Evolutionary conservation across 768 basidiomycete genomes (phyloP).

Genomic region (Lactarius vividus): DNA sequence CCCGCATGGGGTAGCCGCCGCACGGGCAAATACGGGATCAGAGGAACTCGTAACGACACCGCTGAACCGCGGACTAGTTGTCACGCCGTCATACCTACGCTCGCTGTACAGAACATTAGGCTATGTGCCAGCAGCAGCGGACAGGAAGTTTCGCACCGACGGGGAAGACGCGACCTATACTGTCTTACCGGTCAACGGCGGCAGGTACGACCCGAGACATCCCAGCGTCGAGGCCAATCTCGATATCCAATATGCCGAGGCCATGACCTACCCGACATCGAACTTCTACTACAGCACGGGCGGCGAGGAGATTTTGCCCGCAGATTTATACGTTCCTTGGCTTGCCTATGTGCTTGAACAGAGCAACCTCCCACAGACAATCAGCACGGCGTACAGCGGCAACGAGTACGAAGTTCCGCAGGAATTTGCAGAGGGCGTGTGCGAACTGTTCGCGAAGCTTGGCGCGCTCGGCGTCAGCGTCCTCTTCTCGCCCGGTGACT

Average conservation of each 20-base stretch:
- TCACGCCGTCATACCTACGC: background rate
- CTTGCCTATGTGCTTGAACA: background rate
- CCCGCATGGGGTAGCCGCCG: no score
- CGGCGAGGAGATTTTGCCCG: background rate
- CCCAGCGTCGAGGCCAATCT: background rate
- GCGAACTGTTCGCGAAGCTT: background rate
- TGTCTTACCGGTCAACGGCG: background rate
- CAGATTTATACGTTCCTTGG: background rate
- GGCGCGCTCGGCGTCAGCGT: background rate
- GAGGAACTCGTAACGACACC: no score
- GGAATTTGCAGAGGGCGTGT: background rate
- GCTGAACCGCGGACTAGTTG: no score
- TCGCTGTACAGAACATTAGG: background rate
- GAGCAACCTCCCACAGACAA: background rate
- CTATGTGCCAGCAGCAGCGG: background rate
- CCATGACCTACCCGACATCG: no score
- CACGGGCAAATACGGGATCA: no score
- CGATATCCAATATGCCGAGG: no score
- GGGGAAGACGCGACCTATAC: background rate
- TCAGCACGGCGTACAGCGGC: background rate
- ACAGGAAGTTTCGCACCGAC: background rate
- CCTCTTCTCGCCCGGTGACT: background rate
- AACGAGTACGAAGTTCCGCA: background rate
- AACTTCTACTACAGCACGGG: no score
- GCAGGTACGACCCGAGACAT: background rate